Evolutionary conservation across 768 basidiomycete species (phyloP), one percentile per base, ranked within the genome.

Genomic region (Neoboletus magnificus): DNA sequence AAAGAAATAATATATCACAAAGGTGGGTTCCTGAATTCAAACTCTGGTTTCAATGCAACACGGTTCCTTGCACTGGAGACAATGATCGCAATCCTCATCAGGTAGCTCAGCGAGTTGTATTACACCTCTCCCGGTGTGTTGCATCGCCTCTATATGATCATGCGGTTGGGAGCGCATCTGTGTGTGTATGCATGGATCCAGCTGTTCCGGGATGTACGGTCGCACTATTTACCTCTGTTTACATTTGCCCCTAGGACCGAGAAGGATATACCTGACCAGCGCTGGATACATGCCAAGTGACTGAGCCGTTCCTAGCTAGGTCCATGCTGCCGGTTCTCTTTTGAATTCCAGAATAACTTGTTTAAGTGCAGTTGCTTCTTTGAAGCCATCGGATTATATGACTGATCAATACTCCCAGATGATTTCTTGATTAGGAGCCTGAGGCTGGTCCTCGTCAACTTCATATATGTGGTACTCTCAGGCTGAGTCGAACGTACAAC

Each of bases 191-290:
- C 6, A 37, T 37, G 36, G 11, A 10, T 37, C 18, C 16, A 36
- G n/a, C n/a, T n/a, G n/a, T n/a, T n/a, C n/a, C n/a, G n/a, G n/a
- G n/a, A n/a, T n/a, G n/a, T n/a, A n/a, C n/a, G n/a, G n/a, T n/a
- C n/a, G n/a, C n/a, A n/a, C n/a, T n/a, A n/a, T 67, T 67, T 65
- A 16, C 33, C 22, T 42, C 3, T 59, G 4, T 65, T 62, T 57
- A 29, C 22, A 16, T 23, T 50, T 36, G 48, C 49, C 40, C 45
- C 57, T 54, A 42, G 30, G 15, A 20, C 56, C 32, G 11, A 66
- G 49, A 22, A 4, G 27, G 8, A 54, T 50, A 62, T 48, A 62
- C 44, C 16, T 4, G 62, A 44, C 18, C 25, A 45, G 18, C n/a
- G 11, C 40, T 39, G 42, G 10, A 29, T n/a, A 12, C 2, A 29